Conservation (phyloP, 1,284 basidiomycete species). For the Singerocomus inundabilis region DNA sequence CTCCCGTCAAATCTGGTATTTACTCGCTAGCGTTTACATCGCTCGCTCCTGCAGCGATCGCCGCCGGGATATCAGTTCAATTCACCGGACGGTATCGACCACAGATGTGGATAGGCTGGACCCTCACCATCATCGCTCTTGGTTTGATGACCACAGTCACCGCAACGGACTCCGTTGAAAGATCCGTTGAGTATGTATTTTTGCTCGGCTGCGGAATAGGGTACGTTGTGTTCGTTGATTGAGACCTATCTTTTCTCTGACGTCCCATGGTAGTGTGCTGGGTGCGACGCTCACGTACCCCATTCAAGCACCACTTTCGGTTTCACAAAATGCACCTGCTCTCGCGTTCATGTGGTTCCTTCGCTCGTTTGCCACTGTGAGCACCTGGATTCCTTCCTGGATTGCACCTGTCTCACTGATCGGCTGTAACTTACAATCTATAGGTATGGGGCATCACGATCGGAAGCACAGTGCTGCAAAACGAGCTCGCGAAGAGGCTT, state of each 20-base stretch:
- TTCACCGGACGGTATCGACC: slow-evolving; percentile 7
- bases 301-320: slow-evolving; percentile 36
- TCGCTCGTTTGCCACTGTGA: slow-evolving; percentile 25
- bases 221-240: neutral
- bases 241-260: neutral
- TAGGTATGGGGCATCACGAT: no score
- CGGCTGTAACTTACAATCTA: no score
- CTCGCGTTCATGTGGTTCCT: slow-evolving; percentile 34
- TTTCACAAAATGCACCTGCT: slow-evolving; percentile 30
- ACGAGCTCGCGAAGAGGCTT: no score
- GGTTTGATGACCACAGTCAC: slow-evolving; percentile 5
- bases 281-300: slow-evolving; percentile 14
- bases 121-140: neutral
- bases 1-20: slow-evolving; percentile 7
- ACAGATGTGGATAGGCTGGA: slow-evolving; percentile 12
- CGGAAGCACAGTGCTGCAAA: no score
- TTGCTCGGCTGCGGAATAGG: neutral
- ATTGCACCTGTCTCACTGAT: no score
- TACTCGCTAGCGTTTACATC: slow-evolving; percentile 3
- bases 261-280: neutral
- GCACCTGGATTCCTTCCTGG: neutral
- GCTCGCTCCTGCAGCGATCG: neutral
- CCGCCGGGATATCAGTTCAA: slow-evolving; percentile 4
- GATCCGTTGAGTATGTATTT: neutral
- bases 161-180: neutral